Evolutionary conservation across 306 rosid genomes (phyloP).

Genomic region (Prunus davidiana): DNA sequence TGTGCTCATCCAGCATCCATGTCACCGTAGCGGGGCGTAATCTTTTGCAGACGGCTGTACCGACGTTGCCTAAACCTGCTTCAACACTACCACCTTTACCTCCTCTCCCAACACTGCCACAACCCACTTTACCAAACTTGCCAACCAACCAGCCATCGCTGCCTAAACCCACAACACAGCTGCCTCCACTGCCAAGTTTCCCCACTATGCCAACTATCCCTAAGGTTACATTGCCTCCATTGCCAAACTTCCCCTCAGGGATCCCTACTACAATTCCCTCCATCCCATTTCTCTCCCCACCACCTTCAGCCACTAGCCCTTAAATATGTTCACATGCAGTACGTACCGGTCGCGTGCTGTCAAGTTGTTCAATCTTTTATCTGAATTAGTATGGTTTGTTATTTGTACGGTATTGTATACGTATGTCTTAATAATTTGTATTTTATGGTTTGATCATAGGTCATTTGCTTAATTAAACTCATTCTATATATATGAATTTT

Average conservation of each 20-base stretch:
- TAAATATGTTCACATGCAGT: not conserved
- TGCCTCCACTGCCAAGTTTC: not conserved
- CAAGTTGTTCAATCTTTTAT: no score
- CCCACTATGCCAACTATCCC: not conserved
- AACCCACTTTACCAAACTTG: not conserved
- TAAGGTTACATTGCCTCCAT: not conserved
- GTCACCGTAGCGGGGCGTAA: not conserved
- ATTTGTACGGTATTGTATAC: no score
- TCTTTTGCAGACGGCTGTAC: not conserved
- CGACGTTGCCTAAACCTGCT: not conserved
- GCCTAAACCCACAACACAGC: not conserved
- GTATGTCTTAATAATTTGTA: no score
- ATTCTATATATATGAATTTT: no score
- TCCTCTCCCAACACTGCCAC: not conserved
- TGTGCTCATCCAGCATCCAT: not conserved
- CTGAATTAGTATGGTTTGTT: no score
- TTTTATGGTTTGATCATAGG: no score
- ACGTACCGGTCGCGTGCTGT: no score
- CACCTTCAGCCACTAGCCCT: slow-evolving; percentile 35
- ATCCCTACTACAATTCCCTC: slow-evolving; percentile 23
- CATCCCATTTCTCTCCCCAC: slow-evolving; percentile 41
- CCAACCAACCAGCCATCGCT: not conserved
- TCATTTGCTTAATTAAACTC: no score
- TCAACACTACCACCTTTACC: not conserved
- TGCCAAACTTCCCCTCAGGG: slow-evolving; percentile 6